Percentiles rank a stretch among this genome's conserved stretches.
Evolutionary conservation across 345 rosid species (phyloP).

Genomic region (Pistacia vera): DNA sequence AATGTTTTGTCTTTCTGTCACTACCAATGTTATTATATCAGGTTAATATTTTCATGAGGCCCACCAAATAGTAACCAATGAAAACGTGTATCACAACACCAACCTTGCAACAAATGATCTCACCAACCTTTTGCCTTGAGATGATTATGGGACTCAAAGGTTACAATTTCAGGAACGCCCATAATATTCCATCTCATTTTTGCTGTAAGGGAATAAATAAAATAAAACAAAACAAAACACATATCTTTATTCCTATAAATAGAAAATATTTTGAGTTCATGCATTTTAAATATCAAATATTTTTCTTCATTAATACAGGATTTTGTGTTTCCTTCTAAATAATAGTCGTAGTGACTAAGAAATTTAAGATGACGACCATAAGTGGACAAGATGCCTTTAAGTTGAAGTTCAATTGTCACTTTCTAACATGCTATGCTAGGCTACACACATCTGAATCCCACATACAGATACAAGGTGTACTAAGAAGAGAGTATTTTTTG

Average conservation of each 20-base stretch:
- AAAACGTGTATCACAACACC: background rate
- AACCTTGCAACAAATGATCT: background rate
- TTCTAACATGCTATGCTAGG: background rate
- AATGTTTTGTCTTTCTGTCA: background rate
- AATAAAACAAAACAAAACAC: too few relatives aligned
- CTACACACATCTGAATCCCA: background rate
- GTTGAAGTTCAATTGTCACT: background rate
- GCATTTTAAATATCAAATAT: too few relatives aligned
- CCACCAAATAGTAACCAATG: background rate
- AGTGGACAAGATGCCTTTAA: background rate
- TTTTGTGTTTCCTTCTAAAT: background rate
- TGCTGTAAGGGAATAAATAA: too few relatives aligned
- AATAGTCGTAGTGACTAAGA: background rate
- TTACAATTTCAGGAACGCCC: too few relatives aligned
- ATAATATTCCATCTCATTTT: too few relatives aligned
- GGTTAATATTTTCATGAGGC: background rate
- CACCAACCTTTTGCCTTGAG: background rate
- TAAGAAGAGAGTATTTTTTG: slow-evolving; percentile 19
- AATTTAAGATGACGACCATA: background rate
- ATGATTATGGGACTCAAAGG: too few relatives aligned
- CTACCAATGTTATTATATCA: background rate
- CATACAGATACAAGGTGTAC: background rate
- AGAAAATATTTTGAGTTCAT: too few relatives aligned
- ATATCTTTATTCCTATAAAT: too few relatives aligned
- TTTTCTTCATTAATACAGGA: too few relatives aligned